Evolutionary conservation across 345 rosid species (phyloP).

Genomic region (Camelina hispida): DNA sequence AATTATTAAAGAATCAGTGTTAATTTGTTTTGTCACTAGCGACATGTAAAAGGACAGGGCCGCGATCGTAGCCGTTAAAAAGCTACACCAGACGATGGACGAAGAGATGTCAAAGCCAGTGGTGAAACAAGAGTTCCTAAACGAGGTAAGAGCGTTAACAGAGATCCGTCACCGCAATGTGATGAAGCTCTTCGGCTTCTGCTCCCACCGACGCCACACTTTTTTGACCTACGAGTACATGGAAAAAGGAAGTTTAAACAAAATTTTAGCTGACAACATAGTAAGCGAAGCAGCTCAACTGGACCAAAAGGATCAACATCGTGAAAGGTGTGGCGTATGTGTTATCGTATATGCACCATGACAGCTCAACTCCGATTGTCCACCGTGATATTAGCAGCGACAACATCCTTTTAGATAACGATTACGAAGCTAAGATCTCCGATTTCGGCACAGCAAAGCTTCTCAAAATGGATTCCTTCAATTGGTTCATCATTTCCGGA

Average conservation of each 20-base stretch:
- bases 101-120: constrained; percentile 20
- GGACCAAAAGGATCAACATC: constrained; percentile 42
- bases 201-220: constrained; percentile 29
- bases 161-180: constrained; percentile 47
- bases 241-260: constrained; percentile 44
- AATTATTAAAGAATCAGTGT: too few species aligned
- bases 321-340: constrained; percentile 31
- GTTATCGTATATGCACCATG: too few species aligned
- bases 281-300: constrained; percentile 36
- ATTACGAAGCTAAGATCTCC: too few species aligned
- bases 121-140: constrained; percentile 34
- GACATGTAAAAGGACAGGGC: too few species aligned
- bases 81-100: constrained; percentile 34
- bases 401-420: too few species aligned
- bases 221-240: constrained; percentile 44
- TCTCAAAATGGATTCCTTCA: too few species aligned
- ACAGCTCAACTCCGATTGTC: too few species aligned
- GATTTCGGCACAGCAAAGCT: too few species aligned
- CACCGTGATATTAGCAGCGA: too few species aligned
- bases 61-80: constrained; percentile 44
- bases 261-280: constrained; percentile 8
- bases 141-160: constrained; percentile 42
- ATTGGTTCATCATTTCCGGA: too few species aligned
- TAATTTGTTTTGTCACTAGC: too few species aligned
- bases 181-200: constrained; percentile 49